Evolutionary conservation across 1,284 basidiomycete species (phyloP).

Genomic region (Ustilago cynodontis): DNA sequence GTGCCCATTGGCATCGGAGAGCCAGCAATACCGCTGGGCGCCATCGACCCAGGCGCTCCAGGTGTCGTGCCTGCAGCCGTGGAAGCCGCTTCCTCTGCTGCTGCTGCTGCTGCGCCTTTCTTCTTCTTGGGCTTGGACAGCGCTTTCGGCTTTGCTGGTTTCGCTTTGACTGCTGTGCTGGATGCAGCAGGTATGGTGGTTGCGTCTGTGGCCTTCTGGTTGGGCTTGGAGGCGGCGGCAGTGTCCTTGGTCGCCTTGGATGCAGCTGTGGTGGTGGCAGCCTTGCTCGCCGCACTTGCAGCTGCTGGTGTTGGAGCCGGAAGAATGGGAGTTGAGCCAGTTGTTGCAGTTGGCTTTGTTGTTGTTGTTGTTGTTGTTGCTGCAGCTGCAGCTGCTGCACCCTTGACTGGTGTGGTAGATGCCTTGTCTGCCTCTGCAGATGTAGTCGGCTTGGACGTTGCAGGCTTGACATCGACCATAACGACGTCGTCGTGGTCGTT

Average conservation of each 20-base stretch:
- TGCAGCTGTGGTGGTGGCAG: background rate
- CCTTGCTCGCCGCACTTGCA: slow-evolving; percentile 1
- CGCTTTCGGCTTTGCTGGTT: slow-evolving; percentile 41
- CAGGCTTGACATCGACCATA: slow-evolving; percentile 43
- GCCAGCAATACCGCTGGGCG: background rate
- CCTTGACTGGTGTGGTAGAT: slow-evolving; percentile 8
- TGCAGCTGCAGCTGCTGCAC: background rate
- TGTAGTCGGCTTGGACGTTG: slow-evolving; percentile 4
- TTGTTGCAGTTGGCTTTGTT: background rate
- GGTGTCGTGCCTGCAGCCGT: background rate
- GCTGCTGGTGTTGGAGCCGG: slow-evolving; percentile 9
- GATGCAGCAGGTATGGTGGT: slow-evolving; percentile 6
- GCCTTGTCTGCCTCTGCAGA: slow-evolving; percentile 2
- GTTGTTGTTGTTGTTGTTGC: too few species aligned
- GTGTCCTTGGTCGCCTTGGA: background rate
- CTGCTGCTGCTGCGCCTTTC: slow-evolving; percentile 31
- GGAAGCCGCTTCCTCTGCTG: slow-evolving; percentile 16
- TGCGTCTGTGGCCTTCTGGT: slow-evolving; percentile 15
- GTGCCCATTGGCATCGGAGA: slow-evolving; percentile 17
- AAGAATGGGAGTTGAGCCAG: slow-evolving; percentile 9
- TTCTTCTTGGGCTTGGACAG: slow-evolving; percentile 50
- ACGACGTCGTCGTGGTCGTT: slow-evolving; percentile 36
- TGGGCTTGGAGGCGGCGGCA: slow-evolving; percentile 11
- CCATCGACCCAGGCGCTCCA: slow-evolving; percentile 1
- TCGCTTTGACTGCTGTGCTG: slow-evolving; percentile 27